These are phyloP conservation scores for Pestalotiopsis sp. DNA, from an alignment of 2,329 filamentous ascomycete genomes.

Conservation along the genomic window DNA sequence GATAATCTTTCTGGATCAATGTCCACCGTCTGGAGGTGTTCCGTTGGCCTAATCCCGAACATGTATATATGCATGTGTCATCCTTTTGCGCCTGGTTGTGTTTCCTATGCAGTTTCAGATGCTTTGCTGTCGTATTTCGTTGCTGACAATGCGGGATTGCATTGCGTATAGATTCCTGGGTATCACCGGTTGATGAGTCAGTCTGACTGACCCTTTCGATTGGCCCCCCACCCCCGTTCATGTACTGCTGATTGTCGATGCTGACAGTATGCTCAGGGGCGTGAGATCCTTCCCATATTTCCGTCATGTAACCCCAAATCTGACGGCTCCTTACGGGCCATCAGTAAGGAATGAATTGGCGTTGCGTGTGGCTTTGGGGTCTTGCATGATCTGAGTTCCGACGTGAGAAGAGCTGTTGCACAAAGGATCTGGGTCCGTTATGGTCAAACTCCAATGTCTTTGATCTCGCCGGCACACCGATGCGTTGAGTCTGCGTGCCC, in stretches of 20 bases:
- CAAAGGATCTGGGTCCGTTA: constrained; percentile 33
- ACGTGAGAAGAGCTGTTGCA: constrained; percentile 44
- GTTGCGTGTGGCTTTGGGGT: constrained; percentile 37
- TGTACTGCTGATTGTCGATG: neutral
- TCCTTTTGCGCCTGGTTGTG: neutral
- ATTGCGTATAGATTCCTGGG: neutral
- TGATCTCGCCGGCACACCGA: constrained; percentile 38
- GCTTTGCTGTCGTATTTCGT: neutral
- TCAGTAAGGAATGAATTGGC: constrained; percentile 39
- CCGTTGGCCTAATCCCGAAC: neutral
- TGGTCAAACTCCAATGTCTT: constrained; percentile 33
- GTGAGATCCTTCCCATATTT: constrained; percentile 13
- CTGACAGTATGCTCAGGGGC: constrained; percentile 6
- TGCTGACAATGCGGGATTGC: neutral
- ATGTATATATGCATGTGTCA: neutral
- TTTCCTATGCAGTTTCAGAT: neutral
- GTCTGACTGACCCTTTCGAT: constrained; percentile 14
- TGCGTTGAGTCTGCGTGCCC: constrained; percentile 39
- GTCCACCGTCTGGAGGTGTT: neutral
- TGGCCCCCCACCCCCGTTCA: neutral
- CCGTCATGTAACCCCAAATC: constrained; percentile 20
- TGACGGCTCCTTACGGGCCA: neutral
- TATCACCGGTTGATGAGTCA: constrained; percentile 3
- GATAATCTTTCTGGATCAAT: neutral
- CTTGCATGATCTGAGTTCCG: constrained; percentile 43